Evolutionary conservation across 1,284 basidiomycete genomes (phyloP).

Genomic region (Ustilago hordei): DNA sequence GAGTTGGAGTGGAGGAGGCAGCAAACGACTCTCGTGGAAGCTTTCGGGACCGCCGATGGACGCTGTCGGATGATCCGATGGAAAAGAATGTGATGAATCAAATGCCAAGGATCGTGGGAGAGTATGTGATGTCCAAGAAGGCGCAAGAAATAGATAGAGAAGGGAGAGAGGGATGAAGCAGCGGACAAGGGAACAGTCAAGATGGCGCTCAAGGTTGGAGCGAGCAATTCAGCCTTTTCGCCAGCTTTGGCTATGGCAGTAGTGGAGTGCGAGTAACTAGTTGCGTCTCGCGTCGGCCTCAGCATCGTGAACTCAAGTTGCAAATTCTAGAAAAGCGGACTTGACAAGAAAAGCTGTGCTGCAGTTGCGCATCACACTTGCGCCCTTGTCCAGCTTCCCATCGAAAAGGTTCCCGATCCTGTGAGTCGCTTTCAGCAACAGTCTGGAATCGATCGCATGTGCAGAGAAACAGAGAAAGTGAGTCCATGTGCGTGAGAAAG

Average conservation of each 20-base stretch:
- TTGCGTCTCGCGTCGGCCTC: not conserved
- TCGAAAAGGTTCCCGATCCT: too few species aligned
- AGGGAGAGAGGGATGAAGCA: not conserved
- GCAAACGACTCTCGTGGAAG: not conserved
- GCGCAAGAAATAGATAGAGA: not conserved
- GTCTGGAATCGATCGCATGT: not conserved
- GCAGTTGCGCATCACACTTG: not conserved
- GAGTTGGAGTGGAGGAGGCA: not conserved
- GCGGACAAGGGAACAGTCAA: not conserved
- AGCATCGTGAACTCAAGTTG: not conserved
- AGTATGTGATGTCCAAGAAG: not conserved
- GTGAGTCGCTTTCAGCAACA: not conserved
- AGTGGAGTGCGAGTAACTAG: not conserved
- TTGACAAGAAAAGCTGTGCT: not conserved
- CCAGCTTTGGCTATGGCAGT: not conserved
- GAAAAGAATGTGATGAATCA: not conserved
- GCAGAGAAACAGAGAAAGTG: not conserved
- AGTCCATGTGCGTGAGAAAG: not conserved
- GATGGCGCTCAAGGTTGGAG: not conserved
- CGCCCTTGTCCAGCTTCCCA: too few species aligned
- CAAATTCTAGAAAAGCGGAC: not conserved
- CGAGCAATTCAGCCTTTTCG: not conserved
- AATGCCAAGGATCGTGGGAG: not conserved
- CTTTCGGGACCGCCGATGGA: not conserved
- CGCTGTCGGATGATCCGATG: constrained; percentile 1